Conservation (phyloP, 805 yeast species). For the Metschnikowia continentalis region DNA sequence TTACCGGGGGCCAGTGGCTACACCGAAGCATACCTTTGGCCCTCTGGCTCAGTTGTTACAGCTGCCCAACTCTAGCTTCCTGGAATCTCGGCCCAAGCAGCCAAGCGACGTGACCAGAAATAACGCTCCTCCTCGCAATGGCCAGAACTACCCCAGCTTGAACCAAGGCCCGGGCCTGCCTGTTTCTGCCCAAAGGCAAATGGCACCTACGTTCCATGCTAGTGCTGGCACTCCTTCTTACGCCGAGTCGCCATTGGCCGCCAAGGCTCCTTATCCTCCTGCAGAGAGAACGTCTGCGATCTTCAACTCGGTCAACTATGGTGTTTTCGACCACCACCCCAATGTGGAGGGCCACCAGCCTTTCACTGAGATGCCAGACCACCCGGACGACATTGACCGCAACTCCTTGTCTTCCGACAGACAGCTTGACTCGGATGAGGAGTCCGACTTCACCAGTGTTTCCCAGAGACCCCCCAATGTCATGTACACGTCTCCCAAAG, state of each 20-base stretch:
- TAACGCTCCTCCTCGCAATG: neutral
- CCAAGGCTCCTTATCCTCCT: constrained; percentile 25
- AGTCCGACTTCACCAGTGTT: constrained; percentile 72
- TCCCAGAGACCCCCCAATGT: constrained; percentile 75
- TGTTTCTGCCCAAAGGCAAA: constrained; percentile 25
- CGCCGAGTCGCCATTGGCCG: constrained; percentile 15
- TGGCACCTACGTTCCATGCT: constrained; percentile 31
- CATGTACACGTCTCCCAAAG: constrained; percentile 11
- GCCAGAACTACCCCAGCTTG: neutral
- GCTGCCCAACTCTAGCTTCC: constrained; percentile 21
- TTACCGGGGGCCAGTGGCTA: constrained; percentile 9
- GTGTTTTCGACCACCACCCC: constrained; percentile 44
- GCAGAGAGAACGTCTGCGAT: constrained; percentile 16
- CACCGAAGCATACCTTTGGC: constrained; percentile 2
- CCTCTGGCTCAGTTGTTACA: constrained; percentile 1
- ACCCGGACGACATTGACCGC: constrained; percentile 10
- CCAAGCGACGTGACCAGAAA: constrained; percentile 30
- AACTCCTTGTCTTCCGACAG: constrained; percentile 8
- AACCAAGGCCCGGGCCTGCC: constrained; percentile 27
- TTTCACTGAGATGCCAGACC: constrained; percentile 36
- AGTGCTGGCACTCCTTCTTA: constrained; percentile 24
- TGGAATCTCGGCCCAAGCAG: constrained; percentile 30
- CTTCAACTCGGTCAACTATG: constrained; percentile 19
- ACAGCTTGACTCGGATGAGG: constrained; percentile 34
- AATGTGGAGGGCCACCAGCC: constrained; percentile 45